Conservation (phyloP, 176 grass and related monocot genomes). For the sorghum (Sorghum bicolor) region DNA sequence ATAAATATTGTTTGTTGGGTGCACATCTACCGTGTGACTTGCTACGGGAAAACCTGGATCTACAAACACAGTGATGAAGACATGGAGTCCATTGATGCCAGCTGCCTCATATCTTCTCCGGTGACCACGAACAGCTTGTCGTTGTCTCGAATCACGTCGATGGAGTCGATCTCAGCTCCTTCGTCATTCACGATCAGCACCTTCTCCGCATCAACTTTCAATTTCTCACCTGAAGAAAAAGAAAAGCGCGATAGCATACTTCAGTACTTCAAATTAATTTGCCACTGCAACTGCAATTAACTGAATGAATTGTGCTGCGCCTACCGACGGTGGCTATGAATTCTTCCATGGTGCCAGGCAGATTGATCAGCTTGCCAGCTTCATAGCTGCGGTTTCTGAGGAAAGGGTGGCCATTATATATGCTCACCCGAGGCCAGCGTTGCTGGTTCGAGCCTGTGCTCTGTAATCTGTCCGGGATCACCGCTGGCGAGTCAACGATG, state of each 20-base stretch:
- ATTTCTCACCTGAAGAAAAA: conserved; percentile 58
- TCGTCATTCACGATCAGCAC: conserved; percentile 55
- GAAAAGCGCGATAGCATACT: not conserved
- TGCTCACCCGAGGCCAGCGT: conserved; percentile 56
- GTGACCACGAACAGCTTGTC: conserved; percentile 74
- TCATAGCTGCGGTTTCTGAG: conserved; percentile 47
- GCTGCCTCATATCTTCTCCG: conserved; percentile 23
- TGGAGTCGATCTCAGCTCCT: conserved; percentile 67
- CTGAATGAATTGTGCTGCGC: not conserved
- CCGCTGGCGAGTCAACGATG: conserved; percentile 28
- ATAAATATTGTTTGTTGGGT: not conserved
- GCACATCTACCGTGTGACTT: not conserved
- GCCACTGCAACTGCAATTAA: not conserved
- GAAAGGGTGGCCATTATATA: conserved; percentile 76
- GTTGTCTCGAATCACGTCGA: conserved; percentile 79
- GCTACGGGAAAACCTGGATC: not conserved
- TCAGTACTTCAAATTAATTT: too few species aligned
- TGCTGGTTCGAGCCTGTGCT: conserved; percentile 7
- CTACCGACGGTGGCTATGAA: conserved; percentile 57
- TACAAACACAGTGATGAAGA: not conserved
- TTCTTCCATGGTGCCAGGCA: conserved; percentile 75
- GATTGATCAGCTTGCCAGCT: conserved; percentile 67
- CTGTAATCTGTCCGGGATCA: not conserved
- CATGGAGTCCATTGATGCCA: conserved; percentile 10
- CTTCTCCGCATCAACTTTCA: conserved; percentile 37